Evolutionary conservation across 2,329 filamentous ascomycete species (phyloP).

Genomic region (Lachnellula cervina): DNA sequence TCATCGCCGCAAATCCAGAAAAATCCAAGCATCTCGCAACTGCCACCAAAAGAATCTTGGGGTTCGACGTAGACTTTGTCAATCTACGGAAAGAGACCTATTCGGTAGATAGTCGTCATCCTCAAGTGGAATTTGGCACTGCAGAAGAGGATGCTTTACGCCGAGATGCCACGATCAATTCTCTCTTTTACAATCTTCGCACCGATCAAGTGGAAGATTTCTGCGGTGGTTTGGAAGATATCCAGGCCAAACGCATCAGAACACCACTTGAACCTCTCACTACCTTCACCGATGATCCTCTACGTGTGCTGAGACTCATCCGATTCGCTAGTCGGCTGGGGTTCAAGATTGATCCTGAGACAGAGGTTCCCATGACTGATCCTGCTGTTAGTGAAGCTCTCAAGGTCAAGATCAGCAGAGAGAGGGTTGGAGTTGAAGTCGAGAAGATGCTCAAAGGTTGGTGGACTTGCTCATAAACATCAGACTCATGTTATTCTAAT

Average conservation of each 20-base stretch:
- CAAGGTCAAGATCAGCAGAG: conserved; percentile 84
- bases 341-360: conserved; percentile 69
- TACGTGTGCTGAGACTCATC: conserved; percentile 80
- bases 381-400: conserved; percentile 72
- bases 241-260: conserved; percentile 67
- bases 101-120: conserved; percentile 80
- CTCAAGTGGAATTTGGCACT: conserved; percentile 89
- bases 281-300: conserved; percentile 90
- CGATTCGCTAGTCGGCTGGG: conserved; percentile 82
- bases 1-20: conserved; percentile 86
- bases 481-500: conserved; percentile 13
- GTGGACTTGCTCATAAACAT: conserved; percentile 14
- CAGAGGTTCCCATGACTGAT: conserved; percentile 71
- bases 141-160: conserved; percentile 84
- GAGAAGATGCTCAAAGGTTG: conserved; percentile 84
- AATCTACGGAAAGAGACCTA: conserved; percentile 93
- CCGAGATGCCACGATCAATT: conserved; percentile 90
- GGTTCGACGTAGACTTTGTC: conserved; percentile 87
- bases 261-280: conserved; percentile 85
- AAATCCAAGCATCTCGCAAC: conserved; percentile 97
- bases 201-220: conserved; percentile 79
- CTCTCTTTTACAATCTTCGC: conserved; percentile 91
- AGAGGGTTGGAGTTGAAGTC: conserved; percentile 80
- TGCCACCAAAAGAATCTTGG: conserved; percentile 78
- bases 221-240: conserved; percentile 71